Evolutionary conservation across 2,329 filamentous ascomycete species (phyloP).

Genomic region (Botryotinia globosa): DNA sequence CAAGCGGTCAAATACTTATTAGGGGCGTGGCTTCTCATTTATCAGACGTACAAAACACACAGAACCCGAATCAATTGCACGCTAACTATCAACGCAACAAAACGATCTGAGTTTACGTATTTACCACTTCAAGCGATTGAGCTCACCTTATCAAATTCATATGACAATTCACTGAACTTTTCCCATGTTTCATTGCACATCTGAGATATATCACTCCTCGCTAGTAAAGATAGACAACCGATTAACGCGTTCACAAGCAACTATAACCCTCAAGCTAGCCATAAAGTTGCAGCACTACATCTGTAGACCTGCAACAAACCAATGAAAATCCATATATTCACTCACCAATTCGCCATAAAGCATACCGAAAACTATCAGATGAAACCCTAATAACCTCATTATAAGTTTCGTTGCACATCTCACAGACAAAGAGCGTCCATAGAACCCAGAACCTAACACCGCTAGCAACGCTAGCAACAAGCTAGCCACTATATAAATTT

Average conservation of each 20-base stretch:
- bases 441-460: neutral
- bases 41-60: neutral
- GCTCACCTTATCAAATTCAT: accelerated
- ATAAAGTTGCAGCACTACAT: neutral
- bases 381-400: neutral
- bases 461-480: neutral
- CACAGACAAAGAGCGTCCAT: neutral
- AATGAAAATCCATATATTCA: neutral
- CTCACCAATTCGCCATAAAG: neutral
- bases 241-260: neutral
- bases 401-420: neutral
- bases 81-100: neutral
- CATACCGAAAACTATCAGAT: neutral
- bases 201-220: neutral
- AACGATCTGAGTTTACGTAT: neutral
- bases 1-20: accelerated
- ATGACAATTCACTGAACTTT: neutral
- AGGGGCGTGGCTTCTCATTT: neutral
- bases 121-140: neutral
- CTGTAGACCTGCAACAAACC: neutral
- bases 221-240: neutral
- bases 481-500: neutral
- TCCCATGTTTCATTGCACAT: accelerated
- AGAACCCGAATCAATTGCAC: neutral
- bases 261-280: neutral